Base-by-base conservation (phyloP, 179 eudicot species). In the Silene coronaria region DNA sequence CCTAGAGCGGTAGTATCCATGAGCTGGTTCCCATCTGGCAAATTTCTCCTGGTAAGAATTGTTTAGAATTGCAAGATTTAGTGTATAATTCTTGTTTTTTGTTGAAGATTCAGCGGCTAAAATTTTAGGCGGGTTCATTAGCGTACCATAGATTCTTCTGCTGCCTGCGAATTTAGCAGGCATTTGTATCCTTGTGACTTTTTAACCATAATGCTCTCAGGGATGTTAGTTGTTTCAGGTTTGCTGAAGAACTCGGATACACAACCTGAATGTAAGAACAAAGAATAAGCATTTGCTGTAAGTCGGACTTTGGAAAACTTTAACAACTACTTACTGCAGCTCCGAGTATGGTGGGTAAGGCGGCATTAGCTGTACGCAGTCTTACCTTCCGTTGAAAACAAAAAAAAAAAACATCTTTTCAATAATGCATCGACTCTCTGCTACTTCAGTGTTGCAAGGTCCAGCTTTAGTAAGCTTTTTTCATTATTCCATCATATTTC, bases 11-110 rank as follows among this genome's bases (percentile, higher is more conserved):
- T 89, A 89, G 57, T 53, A n/a, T 27, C 97, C 89, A 67, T 89
- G 92, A 17, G 91, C 80, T 1, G 94, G 94, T 77, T 91, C 97
- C 97, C 97, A 91, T 81, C 89, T 81, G 14, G 94, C 92, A 62
- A 87, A 83, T 76, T 82, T 89, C 0, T 87, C 97, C 91, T 89
- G 83, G 42, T 21, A 21, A 21, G 46, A 42, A 11, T 34, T 34
- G 8, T n/a, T n/a, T n/a, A 5, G 2, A 32, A 6, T 5, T 36
- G 42, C 9, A 38, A 38, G 45, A 38, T 21, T 57, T 7, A 48
- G 57, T 61, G 58, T 21, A 21, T 2, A 14, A n/a, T 24, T 19
- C 21, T 12, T 21, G 4, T 21, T 57, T 36, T 2, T 5, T 36
- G 2, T 5, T 36, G 21, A 17, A 10, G 13, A 34, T 71, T 23